These are phyloP conservation scores for Skeletonema marinoi DNA, from an alignment of 108 stramenopile species.

Conservation along the genomic window DNA sequence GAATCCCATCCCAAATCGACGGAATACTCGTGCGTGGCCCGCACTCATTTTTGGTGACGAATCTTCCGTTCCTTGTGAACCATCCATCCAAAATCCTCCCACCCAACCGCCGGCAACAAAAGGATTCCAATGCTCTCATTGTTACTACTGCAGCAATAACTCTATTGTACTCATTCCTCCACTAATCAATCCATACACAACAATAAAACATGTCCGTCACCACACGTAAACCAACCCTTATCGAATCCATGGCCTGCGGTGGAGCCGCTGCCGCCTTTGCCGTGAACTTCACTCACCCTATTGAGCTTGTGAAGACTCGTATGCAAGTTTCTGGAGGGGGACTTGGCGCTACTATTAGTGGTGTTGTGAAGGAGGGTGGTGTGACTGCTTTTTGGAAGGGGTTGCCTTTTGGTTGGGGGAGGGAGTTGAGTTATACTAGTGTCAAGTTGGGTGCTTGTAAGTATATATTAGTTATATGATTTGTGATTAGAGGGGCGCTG, in stretches of 20 bases:
- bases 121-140: neutral
- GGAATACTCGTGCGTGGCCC: neutral
- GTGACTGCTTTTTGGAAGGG: conserved; percentile 90
- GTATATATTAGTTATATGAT: conserved; percentile 2
- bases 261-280: conserved; percentile 76
- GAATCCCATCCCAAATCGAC: neutral
- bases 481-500: neutral
- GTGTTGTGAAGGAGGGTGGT: conserved; percentile 70
- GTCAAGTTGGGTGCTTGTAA: conserved; percentile 81
- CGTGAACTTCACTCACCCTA: conserved; percentile 84
- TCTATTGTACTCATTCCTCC: neutral
- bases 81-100: too few relatives aligned
- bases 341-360: conserved; percentile 47
- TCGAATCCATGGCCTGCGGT: conserved; percentile 83
- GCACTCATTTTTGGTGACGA: too few relatives aligned
- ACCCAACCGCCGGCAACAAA: too few relatives aligned
- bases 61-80: too few relatives aligned
- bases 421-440: conserved; percentile 89
- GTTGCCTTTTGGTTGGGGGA: conserved; percentile 81
- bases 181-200: neutral
- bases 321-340: conserved; percentile 86
- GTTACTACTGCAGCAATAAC: neutral
- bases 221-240: conserved; percentile 57
- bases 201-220: neutral
- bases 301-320: conserved; percentile 91